phyloP scores from a whole-genome alignment of 768 basidiomycete species.

The Leccinum truebloodii region DNA sequence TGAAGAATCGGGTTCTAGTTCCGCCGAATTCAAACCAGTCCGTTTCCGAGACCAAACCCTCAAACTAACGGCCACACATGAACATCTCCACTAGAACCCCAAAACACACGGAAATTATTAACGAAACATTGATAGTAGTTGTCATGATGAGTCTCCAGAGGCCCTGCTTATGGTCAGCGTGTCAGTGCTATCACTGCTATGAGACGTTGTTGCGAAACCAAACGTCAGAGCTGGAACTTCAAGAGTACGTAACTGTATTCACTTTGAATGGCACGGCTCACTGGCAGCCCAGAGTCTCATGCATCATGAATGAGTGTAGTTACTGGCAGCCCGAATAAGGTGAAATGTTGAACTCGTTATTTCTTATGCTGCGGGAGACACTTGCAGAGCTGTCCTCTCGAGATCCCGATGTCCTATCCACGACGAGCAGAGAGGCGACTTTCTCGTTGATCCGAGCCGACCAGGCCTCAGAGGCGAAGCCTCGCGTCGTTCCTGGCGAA shows the following conservation, averaged over 20 bases:
- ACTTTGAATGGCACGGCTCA: too few species aligned
- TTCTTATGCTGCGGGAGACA: conserved; percentile 45
- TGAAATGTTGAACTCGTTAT: conserved; percentile 23
- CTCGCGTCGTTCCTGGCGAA: conserved; percentile 4
- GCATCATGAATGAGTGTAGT: neutral
- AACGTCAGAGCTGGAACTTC: neutral
- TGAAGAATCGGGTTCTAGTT: neutral
- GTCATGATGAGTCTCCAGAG: neutral
- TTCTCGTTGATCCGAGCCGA: neutral
- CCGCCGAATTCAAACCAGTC: neutral
- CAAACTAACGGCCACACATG: neutral
- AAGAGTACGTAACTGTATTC: too few species aligned
- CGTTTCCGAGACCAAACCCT: neutral
- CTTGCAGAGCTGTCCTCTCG: conserved; percentile 57
- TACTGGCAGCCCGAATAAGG: conserved; percentile 42
- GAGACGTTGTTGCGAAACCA: neutral
- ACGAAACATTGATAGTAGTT: neutral
- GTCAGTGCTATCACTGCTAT: neutral
- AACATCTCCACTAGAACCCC: neutral
- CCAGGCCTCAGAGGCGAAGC: neutral
- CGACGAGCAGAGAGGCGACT: conserved; percentile 49
- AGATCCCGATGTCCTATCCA: conserved; percentile 41
- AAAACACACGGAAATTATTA: neutral
- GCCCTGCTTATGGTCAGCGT: neutral
- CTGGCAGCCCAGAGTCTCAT: neutral